These are phyloP conservation scores for Prosopis cineraria DNA, from an alignment of 306 rosid species.

Conservation along the genomic window DNA sequence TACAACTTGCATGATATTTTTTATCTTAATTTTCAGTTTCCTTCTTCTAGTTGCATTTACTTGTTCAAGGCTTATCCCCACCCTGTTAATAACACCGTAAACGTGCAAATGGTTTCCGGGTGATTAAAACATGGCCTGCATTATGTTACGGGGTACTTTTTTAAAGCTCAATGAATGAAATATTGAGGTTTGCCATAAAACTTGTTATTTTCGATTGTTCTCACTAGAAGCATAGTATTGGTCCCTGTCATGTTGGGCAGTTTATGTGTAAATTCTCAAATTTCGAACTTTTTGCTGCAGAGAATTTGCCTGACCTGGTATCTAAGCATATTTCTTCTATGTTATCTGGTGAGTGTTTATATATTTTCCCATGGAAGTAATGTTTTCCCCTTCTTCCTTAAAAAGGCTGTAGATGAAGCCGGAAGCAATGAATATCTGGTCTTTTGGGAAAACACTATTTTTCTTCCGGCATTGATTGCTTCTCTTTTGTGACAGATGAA, in stretches of 20 bases:
- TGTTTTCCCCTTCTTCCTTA: constrained; percentile 1
- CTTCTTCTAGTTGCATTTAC: neutral
- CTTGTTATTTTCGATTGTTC: constrained; percentile 24
- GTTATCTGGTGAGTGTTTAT: constrained; percentile 59
- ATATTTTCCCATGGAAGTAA: constrained; percentile 34
- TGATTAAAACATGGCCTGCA: neutral
- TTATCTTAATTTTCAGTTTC: constrained; percentile 29
- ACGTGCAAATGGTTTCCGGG: neutral
- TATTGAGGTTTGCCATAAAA: constrained; percentile 1
- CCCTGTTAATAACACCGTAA: neutral
- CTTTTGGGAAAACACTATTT: neutral
- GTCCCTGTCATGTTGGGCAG: neutral
- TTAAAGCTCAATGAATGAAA: neutral
- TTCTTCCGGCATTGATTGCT: neutral
- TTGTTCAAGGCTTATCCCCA: neutral
- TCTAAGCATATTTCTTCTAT: constrained; percentile 39
- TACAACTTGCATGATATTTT: too few species aligned
- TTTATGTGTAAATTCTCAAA: neutral
- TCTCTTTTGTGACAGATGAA: neutral
- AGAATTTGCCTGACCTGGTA: constrained; percentile 30
- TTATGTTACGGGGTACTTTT: constrained; percentile 27
- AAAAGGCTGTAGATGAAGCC: neutral
- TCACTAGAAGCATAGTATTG: neutral
- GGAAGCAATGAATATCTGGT: neutral
- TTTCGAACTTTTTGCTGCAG: constrained; percentile 50